Percentiles rank a stretch among this genome's conserved stretches.
phyloP scores from a whole-genome alignment of 306 rosid genomes.

The Aeschynomene evenia region DNA sequence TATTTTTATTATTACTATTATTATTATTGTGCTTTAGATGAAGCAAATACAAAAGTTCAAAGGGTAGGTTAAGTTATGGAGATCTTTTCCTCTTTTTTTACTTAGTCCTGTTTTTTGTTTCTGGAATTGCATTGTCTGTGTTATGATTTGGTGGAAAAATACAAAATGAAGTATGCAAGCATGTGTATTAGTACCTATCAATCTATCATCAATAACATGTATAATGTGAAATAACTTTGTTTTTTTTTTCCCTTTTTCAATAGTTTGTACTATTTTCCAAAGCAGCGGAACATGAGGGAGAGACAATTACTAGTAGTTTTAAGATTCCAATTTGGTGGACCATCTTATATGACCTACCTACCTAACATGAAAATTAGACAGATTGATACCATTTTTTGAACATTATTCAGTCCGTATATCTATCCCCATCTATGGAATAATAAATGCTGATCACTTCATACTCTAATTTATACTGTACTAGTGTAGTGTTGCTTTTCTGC shows the following conservation, averaged over 20 bases:
- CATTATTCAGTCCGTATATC: no score
- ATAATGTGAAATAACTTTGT: slow-evolving; percentile 22
- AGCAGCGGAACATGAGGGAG: background rate
- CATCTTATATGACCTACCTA: slow-evolving; percentile 15
- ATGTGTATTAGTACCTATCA: slow-evolving; percentile 19
- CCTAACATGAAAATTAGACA: slow-evolving; percentile 14
- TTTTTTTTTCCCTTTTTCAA: background rate
- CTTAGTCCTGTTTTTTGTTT: slow-evolving; percentile 33
- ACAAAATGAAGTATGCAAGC: slow-evolving; percentile 20
- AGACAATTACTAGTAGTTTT: background rate
- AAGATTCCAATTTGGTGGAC: background rate
- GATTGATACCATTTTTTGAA: slow-evolving; percentile 13
- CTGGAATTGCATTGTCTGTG: slow-evolving; percentile 21
- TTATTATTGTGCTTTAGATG: slow-evolving; percentile 36
- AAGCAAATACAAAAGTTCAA: slow-evolving; percentile 27
- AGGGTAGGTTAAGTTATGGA: slow-evolving; percentile 13
- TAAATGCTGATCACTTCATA: background rate
- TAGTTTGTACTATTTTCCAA: background rate
- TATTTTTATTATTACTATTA: no score
- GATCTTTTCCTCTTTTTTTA: slow-evolving; percentile 7
- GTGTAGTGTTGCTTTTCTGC: no score
- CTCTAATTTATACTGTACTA: background rate
- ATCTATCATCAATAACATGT: slow-evolving; percentile 33
- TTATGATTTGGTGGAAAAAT: slow-evolving; percentile 17
- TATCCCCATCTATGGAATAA: no score